Conservation (phyloP, 306 rosid species). For the Adenanthera pavonina region DNA sequence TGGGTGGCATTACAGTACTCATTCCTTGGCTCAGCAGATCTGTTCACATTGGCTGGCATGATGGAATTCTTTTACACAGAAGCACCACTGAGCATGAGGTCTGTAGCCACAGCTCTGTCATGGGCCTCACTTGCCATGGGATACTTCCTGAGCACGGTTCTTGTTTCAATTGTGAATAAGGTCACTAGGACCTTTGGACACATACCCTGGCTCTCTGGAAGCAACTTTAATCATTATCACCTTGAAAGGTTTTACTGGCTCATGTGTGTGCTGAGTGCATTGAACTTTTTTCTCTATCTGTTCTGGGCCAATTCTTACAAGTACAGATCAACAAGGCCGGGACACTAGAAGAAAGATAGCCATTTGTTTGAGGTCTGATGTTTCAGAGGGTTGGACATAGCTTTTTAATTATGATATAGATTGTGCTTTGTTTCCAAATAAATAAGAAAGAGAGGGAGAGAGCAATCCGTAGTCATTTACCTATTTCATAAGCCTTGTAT, state of each 20-base stretch:
- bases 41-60: slow-evolving; percentile 80
- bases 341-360: slow-evolving; percentile 18
- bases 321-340: slow-evolving; percentile 46
- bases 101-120: slow-evolving; percentile 75
- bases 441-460: slow-evolving; percentile 1
- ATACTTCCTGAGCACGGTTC: slow-evolving; percentile 70
- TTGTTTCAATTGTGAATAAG: slow-evolving; percentile 61
- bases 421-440: slow-evolving; percentile 3
- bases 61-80: slow-evolving; percentile 90
- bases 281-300: slow-evolving; percentile 64
- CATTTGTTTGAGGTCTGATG: slow-evolving; percentile 20
- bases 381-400: neutral
- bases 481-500: neutral
- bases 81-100: slow-evolving; percentile 77
- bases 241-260: slow-evolving; percentile 86
- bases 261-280: slow-evolving; percentile 68
- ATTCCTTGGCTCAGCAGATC: slow-evolving; percentile 81
- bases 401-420: neutral
- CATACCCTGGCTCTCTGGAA: slow-evolving; percentile 68
- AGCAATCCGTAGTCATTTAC: neutral
- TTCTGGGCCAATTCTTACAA: slow-evolving; percentile 68
- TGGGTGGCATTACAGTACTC: slow-evolving; percentile 78
- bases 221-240: slow-evolving; percentile 67
- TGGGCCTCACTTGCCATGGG: slow-evolving; percentile 88
- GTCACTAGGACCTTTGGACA: slow-evolving; percentile 49